Conservation (phyloP, 2,329 filamentous ascomycete species). For the Diplodia mutila region DNA sequence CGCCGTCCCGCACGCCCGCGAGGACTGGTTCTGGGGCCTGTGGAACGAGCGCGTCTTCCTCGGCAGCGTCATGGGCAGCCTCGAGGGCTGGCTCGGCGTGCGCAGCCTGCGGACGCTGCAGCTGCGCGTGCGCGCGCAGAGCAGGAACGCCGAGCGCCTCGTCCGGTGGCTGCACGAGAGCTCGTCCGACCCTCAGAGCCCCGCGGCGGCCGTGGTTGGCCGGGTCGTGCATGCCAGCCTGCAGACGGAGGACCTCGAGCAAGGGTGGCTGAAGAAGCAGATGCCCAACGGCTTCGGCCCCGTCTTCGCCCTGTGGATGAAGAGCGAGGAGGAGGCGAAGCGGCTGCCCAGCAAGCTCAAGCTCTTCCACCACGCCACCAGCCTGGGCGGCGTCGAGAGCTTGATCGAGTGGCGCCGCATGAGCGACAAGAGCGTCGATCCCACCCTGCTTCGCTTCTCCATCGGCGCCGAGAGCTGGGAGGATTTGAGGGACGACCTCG, state of each 20-base stretch:
- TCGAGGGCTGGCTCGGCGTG: slow-evolving; percentile 92
- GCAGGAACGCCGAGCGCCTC: slow-evolving; percentile 67
- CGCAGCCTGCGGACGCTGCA: slow-evolving; percentile 85
- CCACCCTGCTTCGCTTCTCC: slow-evolving; percentile 75
- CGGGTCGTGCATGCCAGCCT: slow-evolving; percentile 71
- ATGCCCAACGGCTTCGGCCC: slow-evolving; percentile 92
- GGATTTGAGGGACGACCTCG: slow-evolving; percentile 77
- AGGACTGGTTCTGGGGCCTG: slow-evolving; percentile 53
- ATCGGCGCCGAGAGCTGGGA: slow-evolving; percentile 85
- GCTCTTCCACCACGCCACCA: slow-evolving; percentile 94
- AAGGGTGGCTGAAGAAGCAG: slow-evolving; percentile 74
- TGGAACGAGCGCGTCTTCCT: slow-evolving; percentile 72
- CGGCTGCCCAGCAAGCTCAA: slow-evolving; percentile 74
- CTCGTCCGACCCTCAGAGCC: no score
- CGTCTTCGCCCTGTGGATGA: slow-evolving; percentile 78
- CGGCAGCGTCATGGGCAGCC: slow-evolving; percentile 81
- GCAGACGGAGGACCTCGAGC: slow-evolving; percentile 61
- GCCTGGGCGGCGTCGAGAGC: slow-evolving; percentile 90
- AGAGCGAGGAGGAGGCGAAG: slow-evolving; percentile 63
- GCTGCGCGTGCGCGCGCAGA: slow-evolving; percentile 78
- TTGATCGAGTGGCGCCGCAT: slow-evolving; percentile 96
- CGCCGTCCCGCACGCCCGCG: slow-evolving; percentile 52
- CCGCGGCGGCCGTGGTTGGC: slow-evolving; percentile 54
- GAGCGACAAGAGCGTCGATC: slow-evolving; percentile 75
- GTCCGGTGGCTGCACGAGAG: slow-evolving; percentile 69